Evolutionary conservation across 345 rosid genomes (phyloP), one percentile per base, ranked within the genome.

Genomic region (Salix arbutifolia): DNA sequence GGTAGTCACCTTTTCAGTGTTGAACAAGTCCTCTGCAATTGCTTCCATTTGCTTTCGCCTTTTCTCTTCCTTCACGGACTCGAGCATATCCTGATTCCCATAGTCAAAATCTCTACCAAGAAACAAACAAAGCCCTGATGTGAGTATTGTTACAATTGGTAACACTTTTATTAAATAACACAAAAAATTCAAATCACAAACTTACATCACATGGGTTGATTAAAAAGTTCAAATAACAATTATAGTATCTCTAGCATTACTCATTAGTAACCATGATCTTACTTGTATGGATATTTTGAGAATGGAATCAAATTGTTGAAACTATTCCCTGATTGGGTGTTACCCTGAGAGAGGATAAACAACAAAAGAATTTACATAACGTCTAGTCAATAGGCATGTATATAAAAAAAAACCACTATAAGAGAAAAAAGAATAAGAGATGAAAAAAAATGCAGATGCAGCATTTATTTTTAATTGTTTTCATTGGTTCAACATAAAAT

Each of bases 1-100:
- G 21, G 21, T 44, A 37, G 53, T 84, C 62, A 92, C 99, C 94
- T 86, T 91, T 77, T 88, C 91, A 80, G 71, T 82, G 81, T 88
- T 84, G 69, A 95, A 95, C 71, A 95, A 79, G 76, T 95, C 97
- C 80, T 95, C 99, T 35, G 96, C 97, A 77, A 89, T 73, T 69
- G 99, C 96, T 83, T 95, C 98, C 90, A 79, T 77, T 81, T 95
- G 89, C 87, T 90, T 93, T 79, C 93, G 88, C 80, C 80, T 93
- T 81, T 87, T 91, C 83, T 95, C 99, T 89, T 91, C 94, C 81
- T 85, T 91, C 79, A 90, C 69, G 65, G 81, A 86, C 69, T 88
- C 87, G 25, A 79, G 84, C 79, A 85, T 72, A 13, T 88, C 93
- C 69, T 83, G 89, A 38, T 69, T 86, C 67, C 81, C 87, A 18